phyloP scores from a whole-genome alignment of 768 basidiomycete genomes.

The Cyathus striatus region DNA sequence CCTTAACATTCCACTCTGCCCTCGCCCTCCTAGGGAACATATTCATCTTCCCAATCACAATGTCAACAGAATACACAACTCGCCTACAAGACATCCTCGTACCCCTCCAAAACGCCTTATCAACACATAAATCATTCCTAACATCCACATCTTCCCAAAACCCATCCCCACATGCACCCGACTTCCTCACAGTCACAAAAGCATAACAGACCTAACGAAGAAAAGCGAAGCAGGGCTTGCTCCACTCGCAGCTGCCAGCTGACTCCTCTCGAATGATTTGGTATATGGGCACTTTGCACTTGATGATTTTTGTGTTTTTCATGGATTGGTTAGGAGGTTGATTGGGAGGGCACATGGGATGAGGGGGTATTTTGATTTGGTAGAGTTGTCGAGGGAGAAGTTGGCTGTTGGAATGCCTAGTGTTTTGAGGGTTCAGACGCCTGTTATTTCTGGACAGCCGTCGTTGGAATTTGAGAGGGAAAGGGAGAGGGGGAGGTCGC shows the following conservation, averaged over 20 bases:
- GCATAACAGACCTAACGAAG: conserved; percentile 26
- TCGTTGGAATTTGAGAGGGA: no score
- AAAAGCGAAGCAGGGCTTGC: conserved; percentile 43
- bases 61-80: conserved; percentile 55
- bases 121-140: conserved; percentile 42
- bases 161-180: conserved; percentile 28
- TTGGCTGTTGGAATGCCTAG: conserved; percentile 34
- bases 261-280: conserved; percentile 55
- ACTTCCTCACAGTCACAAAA: conserved; percentile 25
- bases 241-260: conserved; percentile 44
- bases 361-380: conserved; percentile 52
- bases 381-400: conserved; percentile 55
- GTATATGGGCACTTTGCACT: conserved; percentile 58
- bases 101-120: conserved; percentile 41
- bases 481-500: no score
- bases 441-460: no score
- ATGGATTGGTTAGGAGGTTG: conserved; percentile 42
- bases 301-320: conserved; percentile 46
- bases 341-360: conserved; percentile 57
- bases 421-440: no score
- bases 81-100: conserved; percentile 41
- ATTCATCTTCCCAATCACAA: conserved; percentile 56
- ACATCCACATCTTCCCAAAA: no score
- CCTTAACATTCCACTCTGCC: conserved; percentile 54
- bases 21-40: conserved; percentile 48